These are phyloP conservation scores for Mycosphaerella arachidis DNA, from an alignment of 2,329 filamentous ascomycete species.

Conservation along the genomic window DNA sequence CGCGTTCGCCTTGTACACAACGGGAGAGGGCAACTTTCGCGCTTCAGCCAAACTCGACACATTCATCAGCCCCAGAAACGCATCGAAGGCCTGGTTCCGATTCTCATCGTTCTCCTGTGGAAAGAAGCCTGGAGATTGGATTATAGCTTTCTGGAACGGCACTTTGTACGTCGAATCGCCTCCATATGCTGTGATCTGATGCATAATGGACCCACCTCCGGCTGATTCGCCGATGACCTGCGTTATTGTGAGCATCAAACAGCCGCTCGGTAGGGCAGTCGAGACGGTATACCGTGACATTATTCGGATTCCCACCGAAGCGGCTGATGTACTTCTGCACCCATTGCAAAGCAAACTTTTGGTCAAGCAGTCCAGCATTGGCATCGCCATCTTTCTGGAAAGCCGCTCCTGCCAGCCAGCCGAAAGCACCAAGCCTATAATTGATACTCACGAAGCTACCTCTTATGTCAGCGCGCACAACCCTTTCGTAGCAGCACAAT, in stretches of 20 bases:
- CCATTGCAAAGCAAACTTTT: conserved; percentile 50
- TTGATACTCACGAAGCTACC: conserved; percentile 46
- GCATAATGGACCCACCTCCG: conserved; percentile 51
- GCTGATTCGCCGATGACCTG: conserved; percentile 48
- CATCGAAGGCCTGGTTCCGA: conserved; percentile 38
- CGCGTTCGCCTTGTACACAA: conserved; percentile 43
- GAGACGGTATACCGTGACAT: neutral
- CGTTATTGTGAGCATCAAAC: neutral
- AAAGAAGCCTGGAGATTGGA: conserved; percentile 45
- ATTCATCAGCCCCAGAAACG: conserved; percentile 40
- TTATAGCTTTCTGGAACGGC: conserved; percentile 45
- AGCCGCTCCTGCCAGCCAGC: conserved; percentile 39
- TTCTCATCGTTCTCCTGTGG: conserved; percentile 33
- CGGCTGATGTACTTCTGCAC: conserved; percentile 39
- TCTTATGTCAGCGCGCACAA: too few species aligned
- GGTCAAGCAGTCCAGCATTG: conserved; percentile 45
- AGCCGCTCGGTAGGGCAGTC: too few species aligned
- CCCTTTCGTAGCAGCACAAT: too few species aligned
- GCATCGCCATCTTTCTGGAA: conserved; percentile 34
- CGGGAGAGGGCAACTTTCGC: conserved; percentile 37
- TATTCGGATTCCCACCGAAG: conserved; percentile 5
- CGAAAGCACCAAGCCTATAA: conserved; percentile 47
- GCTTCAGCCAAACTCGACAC: conserved; percentile 44
- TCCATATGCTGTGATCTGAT: conserved; percentile 50
- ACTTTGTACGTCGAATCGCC: conserved; percentile 36